A percentile compares a stretch with the other conserved stretches of the same genome.
Conservation (phyloP, 495 filamentous ascomycete species). For the Bryoglossum gracile region DNA sequence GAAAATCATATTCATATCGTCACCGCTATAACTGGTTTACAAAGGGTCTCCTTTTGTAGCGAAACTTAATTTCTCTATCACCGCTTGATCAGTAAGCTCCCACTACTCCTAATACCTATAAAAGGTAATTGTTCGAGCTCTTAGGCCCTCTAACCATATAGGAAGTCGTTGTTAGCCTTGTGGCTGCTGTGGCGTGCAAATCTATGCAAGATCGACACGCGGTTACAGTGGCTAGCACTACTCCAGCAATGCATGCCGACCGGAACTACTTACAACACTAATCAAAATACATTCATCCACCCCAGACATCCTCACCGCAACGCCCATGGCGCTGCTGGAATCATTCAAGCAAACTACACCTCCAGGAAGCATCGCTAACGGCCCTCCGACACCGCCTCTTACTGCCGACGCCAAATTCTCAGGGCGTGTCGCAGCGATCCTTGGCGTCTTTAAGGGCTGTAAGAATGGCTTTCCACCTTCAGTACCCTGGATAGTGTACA, state of each 20-base stretch:
- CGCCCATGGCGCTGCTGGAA: constrained; percentile 16
- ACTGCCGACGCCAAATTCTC: constrained; percentile 11
- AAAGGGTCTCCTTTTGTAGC: too few species aligned
- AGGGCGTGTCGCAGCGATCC: constrained; percentile 16
- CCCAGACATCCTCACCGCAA: constrained; percentile 14
- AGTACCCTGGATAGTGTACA: constrained; percentile 14
- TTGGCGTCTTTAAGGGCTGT: constrained; percentile 14
- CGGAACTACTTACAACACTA: not conserved
- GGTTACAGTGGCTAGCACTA: too few species aligned
- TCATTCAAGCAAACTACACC: constrained; percentile 17
- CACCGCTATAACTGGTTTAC: too few species aligned
- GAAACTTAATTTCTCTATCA: too few species aligned
- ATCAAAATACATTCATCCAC: constrained; percentile 11
- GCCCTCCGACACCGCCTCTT: constrained; percentile 15
- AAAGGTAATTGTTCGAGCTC: too few species aligned
- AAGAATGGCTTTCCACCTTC: constrained; percentile 16
- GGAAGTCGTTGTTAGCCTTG: too few species aligned
- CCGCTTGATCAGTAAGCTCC: too few species aligned
- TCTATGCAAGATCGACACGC: too few species aligned
- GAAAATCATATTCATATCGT: too few species aligned
- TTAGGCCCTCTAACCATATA: too few species aligned
- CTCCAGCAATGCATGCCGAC: not conserved
- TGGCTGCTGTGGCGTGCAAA: too few species aligned
- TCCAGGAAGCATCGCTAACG: constrained; percentile 17
- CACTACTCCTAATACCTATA: too few species aligned